Conservation (phyloP, 108 stramenopile species). For the Aurantiochytrium sp. region DNA sequence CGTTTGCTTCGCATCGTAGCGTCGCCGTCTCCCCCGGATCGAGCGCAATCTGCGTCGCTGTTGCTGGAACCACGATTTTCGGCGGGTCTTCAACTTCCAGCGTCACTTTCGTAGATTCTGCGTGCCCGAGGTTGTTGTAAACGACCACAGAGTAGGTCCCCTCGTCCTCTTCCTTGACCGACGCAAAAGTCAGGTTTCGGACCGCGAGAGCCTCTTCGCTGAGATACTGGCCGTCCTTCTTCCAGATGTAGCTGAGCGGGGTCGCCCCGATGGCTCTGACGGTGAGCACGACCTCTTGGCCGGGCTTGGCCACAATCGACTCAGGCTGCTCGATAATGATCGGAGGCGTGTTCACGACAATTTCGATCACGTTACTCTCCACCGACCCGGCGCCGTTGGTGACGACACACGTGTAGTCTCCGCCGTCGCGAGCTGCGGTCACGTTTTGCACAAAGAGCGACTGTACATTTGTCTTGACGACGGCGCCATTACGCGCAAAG, state of each 20-base stretch:
- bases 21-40: not conserved
- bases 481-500: not conserved
- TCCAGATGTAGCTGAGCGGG: not conserved
- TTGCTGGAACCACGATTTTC: not conserved
- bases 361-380: not conserved
- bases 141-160: not conserved
- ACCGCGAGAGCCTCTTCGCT: not conserved
- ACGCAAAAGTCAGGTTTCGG: not conserved
- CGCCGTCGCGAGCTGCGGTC: not conserved
- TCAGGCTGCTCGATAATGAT: not conserved
- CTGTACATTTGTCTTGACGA: not conserved
- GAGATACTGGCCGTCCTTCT: not conserved
- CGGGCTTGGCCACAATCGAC: not conserved
- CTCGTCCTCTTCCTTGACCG: not conserved
- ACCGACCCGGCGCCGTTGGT: conserved; percentile 1
- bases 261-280: not conserved
- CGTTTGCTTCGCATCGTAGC: not conserved
- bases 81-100: not conserved
- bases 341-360: conserved; percentile 18
- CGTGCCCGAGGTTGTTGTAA: not conserved
- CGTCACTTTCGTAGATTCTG: not conserved
- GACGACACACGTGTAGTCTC: not conserved
- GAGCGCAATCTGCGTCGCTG: not conserved
- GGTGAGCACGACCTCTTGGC: not conserved
- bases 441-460: not conserved